Evolutionary conservation across 2,329 filamentous ascomycete genomes (phyloP).

Genomic region (Leptographium radiaticola): DNA sequence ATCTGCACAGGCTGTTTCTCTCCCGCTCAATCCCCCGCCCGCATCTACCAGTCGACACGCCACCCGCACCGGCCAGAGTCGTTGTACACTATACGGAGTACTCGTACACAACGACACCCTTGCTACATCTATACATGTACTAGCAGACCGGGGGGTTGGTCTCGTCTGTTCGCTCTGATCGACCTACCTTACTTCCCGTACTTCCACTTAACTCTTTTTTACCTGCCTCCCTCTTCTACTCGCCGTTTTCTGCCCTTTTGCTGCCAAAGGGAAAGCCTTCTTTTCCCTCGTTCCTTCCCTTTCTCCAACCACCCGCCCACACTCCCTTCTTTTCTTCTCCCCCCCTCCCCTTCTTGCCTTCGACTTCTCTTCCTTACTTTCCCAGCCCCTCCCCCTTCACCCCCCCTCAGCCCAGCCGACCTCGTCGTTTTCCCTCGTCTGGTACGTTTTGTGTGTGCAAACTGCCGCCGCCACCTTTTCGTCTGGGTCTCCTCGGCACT

Average conservation of each 20-base stretch:
- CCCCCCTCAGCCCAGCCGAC: constrained; percentile 13
- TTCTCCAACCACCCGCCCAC: constrained; percentile 7
- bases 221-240: constrained; percentile 11
- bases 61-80: not conserved
- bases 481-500: constrained; percentile 16
- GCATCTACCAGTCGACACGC: not conserved
- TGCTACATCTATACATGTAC: constrained; percentile 7
- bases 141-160: constrained; percentile 11
- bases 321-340: constrained; percentile 7
- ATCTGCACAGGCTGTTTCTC: not conserved
- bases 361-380: constrained; percentile 9
- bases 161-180: constrained; percentile 11
- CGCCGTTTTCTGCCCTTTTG: not conserved
- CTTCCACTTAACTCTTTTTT: constrained; percentile 10
- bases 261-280: constrained; percentile 7
- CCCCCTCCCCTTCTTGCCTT: constrained; percentile 7
- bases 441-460: not conserved
- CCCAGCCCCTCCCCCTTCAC: constrained; percentile 9
- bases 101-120: not conserved
- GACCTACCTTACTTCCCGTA: constrained; percentile 7
- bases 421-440: constrained; percentile 15
- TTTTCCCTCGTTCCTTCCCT: constrained; percentile 10
- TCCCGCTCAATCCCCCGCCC: not conserved
- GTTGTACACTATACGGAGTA: not conserved
- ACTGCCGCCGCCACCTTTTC: constrained; percentile 1